Conservation (phyloP, 2,329 filamentous ascomycete species). For the Verticillium isaacii region DNA sequence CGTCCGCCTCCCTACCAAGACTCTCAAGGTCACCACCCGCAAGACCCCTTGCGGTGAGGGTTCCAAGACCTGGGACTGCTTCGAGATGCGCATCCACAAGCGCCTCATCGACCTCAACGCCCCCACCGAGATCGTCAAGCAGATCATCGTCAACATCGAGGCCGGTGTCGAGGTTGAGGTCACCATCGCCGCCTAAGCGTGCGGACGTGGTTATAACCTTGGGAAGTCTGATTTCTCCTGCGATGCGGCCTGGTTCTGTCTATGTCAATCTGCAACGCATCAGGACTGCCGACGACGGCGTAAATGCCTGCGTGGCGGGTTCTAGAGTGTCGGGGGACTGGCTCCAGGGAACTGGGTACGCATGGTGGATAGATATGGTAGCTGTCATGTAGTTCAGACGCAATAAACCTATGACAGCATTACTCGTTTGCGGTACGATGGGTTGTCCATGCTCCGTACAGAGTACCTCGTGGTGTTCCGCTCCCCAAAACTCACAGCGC, state of each 20-base stretch:
- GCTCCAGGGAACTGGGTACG: not conserved
- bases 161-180: slow-evolving; percentile 91
- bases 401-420: not conserved
- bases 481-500: not conserved
- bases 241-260: not conserved
- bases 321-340: not conserved
- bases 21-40: slow-evolving; percentile 91
- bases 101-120: slow-evolving; percentile 95
- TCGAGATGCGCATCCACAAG: slow-evolving; percentile 99
- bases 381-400: not conserved
- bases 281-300: not conserved
- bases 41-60: slow-evolving; percentile 99
- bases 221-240: not conserved
- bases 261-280: not conserved
- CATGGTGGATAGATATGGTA: not conserved
- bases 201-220: not conserved
- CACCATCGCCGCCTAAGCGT: slow-evolving; percentile 74
- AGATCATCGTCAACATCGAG: slow-evolving; percentile 95
- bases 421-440: not conserved
- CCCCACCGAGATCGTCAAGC: slow-evolving; percentile 95
- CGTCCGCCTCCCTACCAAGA: slow-evolving; percentile 96
- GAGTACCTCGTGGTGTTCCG: not conserved
- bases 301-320: not conserved
- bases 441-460: not conserved
- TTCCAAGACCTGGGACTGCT: slow-evolving; percentile 99